Evolutionary conservation across 257 asterid species (phyloP).

Genomic region (Verbena officinalis): DNA sequence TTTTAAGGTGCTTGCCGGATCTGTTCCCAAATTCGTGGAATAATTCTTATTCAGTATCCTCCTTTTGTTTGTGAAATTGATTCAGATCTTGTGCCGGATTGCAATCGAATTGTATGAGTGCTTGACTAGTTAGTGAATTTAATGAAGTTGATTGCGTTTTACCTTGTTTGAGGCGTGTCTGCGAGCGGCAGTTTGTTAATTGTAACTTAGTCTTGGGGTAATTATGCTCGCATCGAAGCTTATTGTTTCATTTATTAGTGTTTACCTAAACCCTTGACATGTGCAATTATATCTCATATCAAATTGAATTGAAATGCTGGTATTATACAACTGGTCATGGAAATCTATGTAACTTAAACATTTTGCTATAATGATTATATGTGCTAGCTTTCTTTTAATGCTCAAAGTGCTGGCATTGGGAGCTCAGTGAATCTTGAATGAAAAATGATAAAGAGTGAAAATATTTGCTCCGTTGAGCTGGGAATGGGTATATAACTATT

Average conservation of each 20-base stretch:
- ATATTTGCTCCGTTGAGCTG: background rate
- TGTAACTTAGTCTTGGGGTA: background rate
- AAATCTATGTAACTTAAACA: background rate
- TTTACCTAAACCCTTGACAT: slow-evolving; percentile 5
- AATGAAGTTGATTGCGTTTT: background rate
- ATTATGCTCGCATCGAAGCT: background rate
- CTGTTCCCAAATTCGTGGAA: slow-evolving; percentile 14
- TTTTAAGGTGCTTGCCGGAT: slow-evolving; percentile 27
- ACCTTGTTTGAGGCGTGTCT: slow-evolving; percentile 6
- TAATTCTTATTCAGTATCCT: background rate
- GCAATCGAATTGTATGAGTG: background rate
- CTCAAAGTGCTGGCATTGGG: background rate
- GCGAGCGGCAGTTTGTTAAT: background rate
- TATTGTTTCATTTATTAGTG: background rate
- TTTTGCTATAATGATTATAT: too few relatives aligned
- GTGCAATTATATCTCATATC: background rate
- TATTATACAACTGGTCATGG: slow-evolving; percentile 1
- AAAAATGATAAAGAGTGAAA: background rate
- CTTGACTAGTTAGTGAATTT: slow-evolving; percentile 2
- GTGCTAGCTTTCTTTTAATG: slow-evolving; percentile 7
- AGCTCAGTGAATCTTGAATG: slow-evolving; percentile 1
- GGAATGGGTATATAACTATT: background rate
- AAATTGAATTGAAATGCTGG: slow-evolving; percentile 11
- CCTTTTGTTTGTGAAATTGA: slow-evolving; percentile 4
- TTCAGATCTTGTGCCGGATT: slow-evolving; percentile 24